These are phyloP conservation scores for Hyaloperonospora brassicae DNA, from an alignment of 352 stramenopile species.

Conservation along the genomic window DNA sequence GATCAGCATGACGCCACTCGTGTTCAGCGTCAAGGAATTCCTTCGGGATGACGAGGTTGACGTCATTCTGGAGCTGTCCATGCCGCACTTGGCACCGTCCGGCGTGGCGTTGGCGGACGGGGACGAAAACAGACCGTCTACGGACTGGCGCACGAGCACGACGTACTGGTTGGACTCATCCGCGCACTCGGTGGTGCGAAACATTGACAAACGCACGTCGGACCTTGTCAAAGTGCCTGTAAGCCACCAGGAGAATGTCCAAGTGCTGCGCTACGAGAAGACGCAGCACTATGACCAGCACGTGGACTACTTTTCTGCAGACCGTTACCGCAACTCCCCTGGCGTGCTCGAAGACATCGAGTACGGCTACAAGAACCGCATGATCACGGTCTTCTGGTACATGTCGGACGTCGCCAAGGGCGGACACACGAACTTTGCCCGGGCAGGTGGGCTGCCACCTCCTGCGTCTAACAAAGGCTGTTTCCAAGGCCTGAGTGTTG, in stretches of 20 bases:
- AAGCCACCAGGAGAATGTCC: constrained; percentile 55
- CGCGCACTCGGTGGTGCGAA: constrained; percentile 29
- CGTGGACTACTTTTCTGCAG: constrained; percentile 48
- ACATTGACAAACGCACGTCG: constrained; percentile 54
- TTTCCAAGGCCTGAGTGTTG: constrained; percentile 49
- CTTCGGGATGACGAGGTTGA: constrained; percentile 71
- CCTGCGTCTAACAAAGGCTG: constrained; percentile 51
- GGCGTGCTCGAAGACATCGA: constrained; percentile 45
- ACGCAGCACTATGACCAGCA: constrained; percentile 78
- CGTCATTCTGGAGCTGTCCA: constrained; percentile 56
- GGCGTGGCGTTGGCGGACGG: constrained; percentile 53
- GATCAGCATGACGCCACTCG: constrained; percentile 53
- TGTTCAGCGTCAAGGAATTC: constrained; percentile 70
- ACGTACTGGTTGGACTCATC: constrained; percentile 65
- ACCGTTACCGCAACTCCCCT: constrained; percentile 36
- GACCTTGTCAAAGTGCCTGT: constrained; percentile 57
- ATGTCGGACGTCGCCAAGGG: constrained; percentile 71
- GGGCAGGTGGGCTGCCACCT: constrained; percentile 35
- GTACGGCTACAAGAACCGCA: constrained; percentile 71
- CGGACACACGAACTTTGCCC: constrained; percentile 67
- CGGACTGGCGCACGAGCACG: constrained; percentile 70
- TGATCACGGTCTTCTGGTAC: constrained; percentile 85
- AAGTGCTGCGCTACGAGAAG: constrained; percentile 61
- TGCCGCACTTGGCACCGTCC: constrained; percentile 53
- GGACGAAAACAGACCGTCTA: constrained; percentile 52